Evolutionary conservation across 495 filamentous ascomycete species (phyloP), one percentile per base, ranked within the genome.

Genomic region (Terfezia claveryi): DNA sequence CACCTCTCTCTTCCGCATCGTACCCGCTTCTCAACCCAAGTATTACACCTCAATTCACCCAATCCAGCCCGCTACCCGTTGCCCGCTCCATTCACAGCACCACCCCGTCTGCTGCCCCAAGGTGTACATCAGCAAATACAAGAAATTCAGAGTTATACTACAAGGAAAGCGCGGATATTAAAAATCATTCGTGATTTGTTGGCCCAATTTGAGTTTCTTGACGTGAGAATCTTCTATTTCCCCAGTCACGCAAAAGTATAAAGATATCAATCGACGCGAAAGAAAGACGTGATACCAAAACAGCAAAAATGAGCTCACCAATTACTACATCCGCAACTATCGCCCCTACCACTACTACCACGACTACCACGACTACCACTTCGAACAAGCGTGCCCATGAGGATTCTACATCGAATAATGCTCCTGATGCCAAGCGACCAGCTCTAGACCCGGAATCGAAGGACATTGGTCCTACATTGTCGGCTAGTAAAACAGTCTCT

Each of bases 401-500:
- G 74, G 91, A 96, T 37, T 96, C 91, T 46, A 96, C 91, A 4
- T 87, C 91, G 17, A 82, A 80, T 37, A 82, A 74, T 64, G 91
- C 94, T 62, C 92, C 94, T 68, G 91, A 98, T 59, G 91, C 92
- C 59, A 98, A 98, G 73, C 84, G 91, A 60, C 92, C 83, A 32
- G 92, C 92, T 51, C 76, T 96, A 55, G 88, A 95, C 72, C 50
- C 50, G 27, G 50, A 51, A 23, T 4, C 50, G 5, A 51, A 51
- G 50, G n/a, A 12, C 11, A 27, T 7, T 12, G 23, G 6, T 51
- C 6, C 6, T 17, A 23, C 50, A 20, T 74, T 41, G 73, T 76
- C 9, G 65, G 59, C 37, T 65, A 68, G 44, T 68, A 75, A 37
- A 66, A 67, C 44, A 67, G 73, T 54, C 60, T 67, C 17, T 68